phyloP scores from a whole-genome alignment of 2,329 filamentous ascomycete genomes.

The Pseudocercospora cruenta region DNA sequence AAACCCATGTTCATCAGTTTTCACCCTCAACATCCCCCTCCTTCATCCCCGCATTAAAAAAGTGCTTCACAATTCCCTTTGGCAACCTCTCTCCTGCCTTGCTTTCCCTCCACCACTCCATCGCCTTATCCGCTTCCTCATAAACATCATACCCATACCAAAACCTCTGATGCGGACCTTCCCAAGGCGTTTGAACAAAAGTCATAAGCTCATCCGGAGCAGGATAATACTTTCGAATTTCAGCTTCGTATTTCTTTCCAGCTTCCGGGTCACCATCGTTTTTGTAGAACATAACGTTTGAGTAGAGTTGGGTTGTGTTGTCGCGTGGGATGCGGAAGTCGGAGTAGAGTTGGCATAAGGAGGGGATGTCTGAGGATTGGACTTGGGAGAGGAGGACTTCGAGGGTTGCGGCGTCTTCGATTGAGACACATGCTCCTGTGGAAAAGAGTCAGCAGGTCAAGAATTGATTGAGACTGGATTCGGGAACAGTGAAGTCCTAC shows the following conservation, averaged over 20 bases:
- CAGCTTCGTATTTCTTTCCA: neutral
- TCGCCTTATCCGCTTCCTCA: constrained; percentile 11
- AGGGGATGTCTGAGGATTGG: neutral
- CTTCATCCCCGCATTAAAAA: neutral
- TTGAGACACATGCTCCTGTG: constrained; percentile 1
- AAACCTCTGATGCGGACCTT: constrained; percentile 5
- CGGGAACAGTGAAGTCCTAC: neutral
- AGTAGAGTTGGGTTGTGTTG: constrained; percentile 18
- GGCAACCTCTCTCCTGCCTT: constrained; percentile 6
- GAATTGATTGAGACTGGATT: too few relatives aligned
- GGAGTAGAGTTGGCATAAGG: constrained; percentile 11
- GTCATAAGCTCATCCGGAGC: constrained; percentile 5
- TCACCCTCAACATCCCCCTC: neutral
- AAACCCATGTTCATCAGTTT: neutral
- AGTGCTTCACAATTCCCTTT: constrained; percentile 10
- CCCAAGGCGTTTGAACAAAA: constrained; percentile 4
- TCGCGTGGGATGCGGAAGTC: constrained; percentile 16
- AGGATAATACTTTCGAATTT: constrained; percentile 8
- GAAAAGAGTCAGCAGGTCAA: too few relatives aligned
- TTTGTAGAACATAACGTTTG: constrained; percentile 16
- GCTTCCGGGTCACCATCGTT: neutral
- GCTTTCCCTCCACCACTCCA: constrained; percentile 8
- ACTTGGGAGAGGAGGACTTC: neutral
- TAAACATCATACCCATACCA: constrained; percentile 19
- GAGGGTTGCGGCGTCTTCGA: constrained; percentile 20